These are phyloP conservation scores for Diplodia seriata DNA, from an alignment of 2,329 filamentous ascomycete genomes.

Conservation along the genomic window DNA sequence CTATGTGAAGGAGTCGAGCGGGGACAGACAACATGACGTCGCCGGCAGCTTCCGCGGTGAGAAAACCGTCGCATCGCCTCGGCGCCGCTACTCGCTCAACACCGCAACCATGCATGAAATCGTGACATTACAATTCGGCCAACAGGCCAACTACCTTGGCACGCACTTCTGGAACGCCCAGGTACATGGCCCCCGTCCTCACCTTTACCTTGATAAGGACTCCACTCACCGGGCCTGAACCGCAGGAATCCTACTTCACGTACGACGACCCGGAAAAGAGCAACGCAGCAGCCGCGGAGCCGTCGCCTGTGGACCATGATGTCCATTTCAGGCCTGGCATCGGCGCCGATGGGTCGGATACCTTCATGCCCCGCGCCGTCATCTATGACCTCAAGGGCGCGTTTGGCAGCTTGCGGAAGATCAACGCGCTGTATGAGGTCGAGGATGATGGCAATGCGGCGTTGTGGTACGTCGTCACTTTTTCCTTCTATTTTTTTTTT, in stretches of 20 bases:
- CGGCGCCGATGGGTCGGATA: conserved; percentile 83
- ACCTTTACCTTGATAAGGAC: background rate
- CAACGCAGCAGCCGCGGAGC: conserved; percentile 52
- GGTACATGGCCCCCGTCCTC: conserved; percentile 54
- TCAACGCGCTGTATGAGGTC: conserved; percentile 84
- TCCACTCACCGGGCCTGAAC: background rate
- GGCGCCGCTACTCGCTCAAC: background rate
- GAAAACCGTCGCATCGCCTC: conserved; percentile 2
- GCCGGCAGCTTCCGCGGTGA: background rate
- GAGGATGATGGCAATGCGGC: conserved; percentile 47
- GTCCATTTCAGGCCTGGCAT: conserved; percentile 87
- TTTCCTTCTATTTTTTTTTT: background rate
- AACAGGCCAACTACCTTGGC: conserved; percentile 89
- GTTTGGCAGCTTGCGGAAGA: conserved; percentile 85
- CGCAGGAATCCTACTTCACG: conserved; percentile 94
- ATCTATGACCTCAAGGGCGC: conserved; percentile 95
- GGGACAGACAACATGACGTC: conserved; percentile 9
- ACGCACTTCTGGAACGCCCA: conserved; percentile 99
- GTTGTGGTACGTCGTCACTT: conserved; percentile 38
- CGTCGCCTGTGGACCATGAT: conserved; percentile 77
- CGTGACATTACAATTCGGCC: conserved; percentile 89
- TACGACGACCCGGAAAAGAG: conserved; percentile 62
- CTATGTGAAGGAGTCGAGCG: background rate
- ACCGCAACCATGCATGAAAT: conserved; percentile 81
- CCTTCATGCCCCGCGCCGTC: conserved; percentile 87